These are phyloP conservation scores for Cadophora gregata DNA, from an alignment of 2,329 filamentous ascomycete genomes.

Conservation along the genomic window DNA sequence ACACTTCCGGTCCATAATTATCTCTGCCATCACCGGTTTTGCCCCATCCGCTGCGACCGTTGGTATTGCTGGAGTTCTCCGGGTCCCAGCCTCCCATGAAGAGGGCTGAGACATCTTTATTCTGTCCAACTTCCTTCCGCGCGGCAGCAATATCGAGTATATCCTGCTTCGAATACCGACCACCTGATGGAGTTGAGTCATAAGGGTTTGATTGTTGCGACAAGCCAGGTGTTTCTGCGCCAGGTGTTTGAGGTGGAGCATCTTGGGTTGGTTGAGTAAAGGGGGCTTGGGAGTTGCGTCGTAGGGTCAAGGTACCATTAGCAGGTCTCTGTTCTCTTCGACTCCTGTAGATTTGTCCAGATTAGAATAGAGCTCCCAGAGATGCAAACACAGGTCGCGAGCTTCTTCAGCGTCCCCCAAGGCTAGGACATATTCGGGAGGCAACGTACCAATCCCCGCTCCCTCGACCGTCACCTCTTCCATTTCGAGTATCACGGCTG, in stretches of 20 bases:
- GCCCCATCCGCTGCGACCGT: conserved; percentile 71
- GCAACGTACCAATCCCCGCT: conserved; percentile 75
- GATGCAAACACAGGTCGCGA: not conserved
- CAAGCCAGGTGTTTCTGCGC: conserved; percentile 32
- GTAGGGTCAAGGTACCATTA: conserved; percentile 69
- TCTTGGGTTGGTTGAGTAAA: conserved; percentile 47
- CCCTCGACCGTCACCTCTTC: conserved; percentile 61
- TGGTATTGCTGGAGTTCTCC: conserved; percentile 68
- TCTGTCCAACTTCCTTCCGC: conserved; percentile 56
- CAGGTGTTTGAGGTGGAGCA: conserved; percentile 34
- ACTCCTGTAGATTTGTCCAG: conserved; percentile 51
- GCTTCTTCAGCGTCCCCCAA: not conserved
- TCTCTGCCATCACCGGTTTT: conserved; percentile 78
- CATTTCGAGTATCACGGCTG: conserved; percentile 64
- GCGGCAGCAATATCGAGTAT: conserved; percentile 75
- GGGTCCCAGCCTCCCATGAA: conserved; percentile 83
- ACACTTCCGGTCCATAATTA: conserved; percentile 84
- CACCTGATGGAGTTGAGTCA: conserved; percentile 48
- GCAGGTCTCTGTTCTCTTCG: conserved; percentile 62
- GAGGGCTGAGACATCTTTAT: conserved; percentile 68
- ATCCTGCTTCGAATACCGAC: conserved; percentile 53
- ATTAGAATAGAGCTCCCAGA: conserved; percentile 1
- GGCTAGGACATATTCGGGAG: conserved; percentile 16
- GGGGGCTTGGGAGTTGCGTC: conserved; percentile 66
- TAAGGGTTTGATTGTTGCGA: conserved; percentile 41